phyloP scores from a whole-genome alignment of 2,329 filamentous ascomycete species.

The Fusarium neocosmosporiellum region DNA sequence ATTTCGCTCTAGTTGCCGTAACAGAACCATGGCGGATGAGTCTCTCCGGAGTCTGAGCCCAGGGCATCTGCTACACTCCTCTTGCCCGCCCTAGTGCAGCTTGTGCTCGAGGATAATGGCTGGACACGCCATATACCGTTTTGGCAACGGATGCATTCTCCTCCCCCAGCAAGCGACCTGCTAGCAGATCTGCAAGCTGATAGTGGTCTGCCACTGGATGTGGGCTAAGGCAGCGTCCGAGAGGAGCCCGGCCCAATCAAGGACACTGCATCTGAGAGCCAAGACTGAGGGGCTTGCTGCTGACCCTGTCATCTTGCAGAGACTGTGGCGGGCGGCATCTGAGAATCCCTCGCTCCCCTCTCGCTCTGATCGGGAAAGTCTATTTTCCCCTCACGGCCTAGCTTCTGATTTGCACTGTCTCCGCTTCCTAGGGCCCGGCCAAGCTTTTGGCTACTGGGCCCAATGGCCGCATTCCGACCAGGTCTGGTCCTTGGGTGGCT shows the following conservation, averaged over 20 bases:
- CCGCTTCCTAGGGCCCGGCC: constrained; percentile 18
- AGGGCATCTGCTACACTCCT: not conserved
- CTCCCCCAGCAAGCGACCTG: not conserved
- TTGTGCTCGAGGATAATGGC: not conserved
- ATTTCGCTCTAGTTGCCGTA: not conserved
- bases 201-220: constrained; percentile 10
- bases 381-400: constrained; percentile 40
- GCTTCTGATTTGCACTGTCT: constrained; percentile 19
- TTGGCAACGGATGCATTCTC: not conserved
- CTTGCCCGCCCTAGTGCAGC: not conserved
- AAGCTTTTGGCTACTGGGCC: constrained; percentile 20
- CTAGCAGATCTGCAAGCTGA: constrained; percentile 3
- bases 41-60: constrained; percentile 3
- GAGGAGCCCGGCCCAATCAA: constrained; percentile 22
- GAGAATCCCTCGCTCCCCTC: constrained; percentile 25
- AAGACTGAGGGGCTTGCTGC: constrained; percentile 24
- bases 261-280: constrained; percentile 1
- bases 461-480: constrained; percentile 8
- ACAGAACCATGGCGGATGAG: not conserved
- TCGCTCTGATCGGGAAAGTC: constrained; percentile 37
- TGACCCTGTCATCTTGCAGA: constrained; percentile 20
- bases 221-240: constrained; percentile 16
- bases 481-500: constrained; percentile 18
- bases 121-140: constrained; percentile 4
- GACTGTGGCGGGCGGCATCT: constrained; percentile 21